A percentile compares a stretch with the other conserved stretches of the same genome.
phyloP scores from a whole-genome alignment of 2,329 filamentous ascomycete genomes.

The Pseudovirgaria hyperparasitica region DNA sequence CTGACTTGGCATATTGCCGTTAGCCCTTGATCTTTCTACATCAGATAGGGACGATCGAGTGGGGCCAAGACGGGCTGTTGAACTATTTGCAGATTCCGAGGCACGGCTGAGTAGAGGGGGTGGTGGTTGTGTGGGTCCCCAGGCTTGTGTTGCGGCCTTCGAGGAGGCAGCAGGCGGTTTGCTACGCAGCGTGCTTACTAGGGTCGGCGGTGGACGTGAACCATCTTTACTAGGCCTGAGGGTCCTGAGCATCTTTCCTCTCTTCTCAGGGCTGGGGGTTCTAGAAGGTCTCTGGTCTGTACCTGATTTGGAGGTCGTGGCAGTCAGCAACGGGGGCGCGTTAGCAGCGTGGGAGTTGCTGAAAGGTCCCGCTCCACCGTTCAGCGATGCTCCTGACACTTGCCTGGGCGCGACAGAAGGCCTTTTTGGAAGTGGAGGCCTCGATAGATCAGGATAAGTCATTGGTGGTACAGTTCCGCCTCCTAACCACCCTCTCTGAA shows the following conservation, averaged over 20 bases:
- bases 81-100: neutral
- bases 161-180: conserved; percentile 43
- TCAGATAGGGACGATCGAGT: too few relatives aligned
- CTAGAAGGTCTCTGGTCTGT: conserved; percentile 35
- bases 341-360: too few relatives aligned
- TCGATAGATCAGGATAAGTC: conserved; percentile 69
- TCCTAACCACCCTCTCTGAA: conserved; percentile 53
- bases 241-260: conserved; percentile 43
- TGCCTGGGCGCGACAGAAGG: conserved; percentile 34
- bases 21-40: too few relatives aligned
- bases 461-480: conserved; percentile 71
- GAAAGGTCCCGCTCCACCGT: too few relatives aligned
- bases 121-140: conserved; percentile 28
- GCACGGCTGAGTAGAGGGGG: neutral
- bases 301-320: too few relatives aligned
- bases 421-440: conserved; percentile 48
- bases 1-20: too few relatives aligned
- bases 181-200: conserved; percentile 31
- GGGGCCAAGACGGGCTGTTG: too few relatives aligned
- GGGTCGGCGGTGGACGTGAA: conserved; percentile 33
- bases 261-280: conserved; percentile 51
- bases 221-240: conserved; percentile 33
- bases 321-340: too few relatives aligned
- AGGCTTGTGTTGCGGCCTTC: conserved; percentile 51
- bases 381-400: conserved; percentile 33